phyloP scores from a whole-genome alignment of 2,329 filamentous ascomycete species.

The Aspergillus latus region DNA sequence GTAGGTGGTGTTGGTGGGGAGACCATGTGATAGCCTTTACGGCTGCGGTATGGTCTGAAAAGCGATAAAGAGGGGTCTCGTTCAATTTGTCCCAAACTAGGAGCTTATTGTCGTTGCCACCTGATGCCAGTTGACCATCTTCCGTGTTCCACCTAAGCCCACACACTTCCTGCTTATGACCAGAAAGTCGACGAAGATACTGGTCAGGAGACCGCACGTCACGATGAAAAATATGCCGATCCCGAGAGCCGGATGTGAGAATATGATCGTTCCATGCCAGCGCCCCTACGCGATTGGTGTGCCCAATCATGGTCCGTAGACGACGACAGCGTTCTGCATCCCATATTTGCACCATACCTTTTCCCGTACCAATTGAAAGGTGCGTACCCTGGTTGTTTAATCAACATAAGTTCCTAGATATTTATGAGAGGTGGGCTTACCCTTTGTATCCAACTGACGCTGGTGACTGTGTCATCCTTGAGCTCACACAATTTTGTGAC shows the following conservation, averaged over 20 bases:
- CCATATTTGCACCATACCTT: conserved; percentile 96
- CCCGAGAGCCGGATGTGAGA: conserved; percentile 88
- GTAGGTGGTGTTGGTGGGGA: conserved; percentile 86
- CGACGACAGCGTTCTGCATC: conserved; percentile 85
- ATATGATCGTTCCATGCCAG: conserved; percentile 98
- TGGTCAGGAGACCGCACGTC: conserved; percentile 92
- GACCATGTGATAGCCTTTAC: conserved; percentile 99
- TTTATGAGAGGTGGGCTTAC: conserved; percentile 37
- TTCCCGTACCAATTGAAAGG: conserved; percentile 89
- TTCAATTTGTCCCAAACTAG: conserved; percentile 98
- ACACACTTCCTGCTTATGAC: conserved; percentile 98
- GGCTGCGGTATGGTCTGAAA: conserved; percentile 89
- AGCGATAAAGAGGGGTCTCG: conserved; percentile 90
- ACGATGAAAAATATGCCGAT: conserved; percentile 90
- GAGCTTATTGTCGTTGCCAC: conserved; percentile 97
- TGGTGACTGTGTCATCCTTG: conserved; percentile 90
- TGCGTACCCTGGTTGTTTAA: conserved; percentile 67
- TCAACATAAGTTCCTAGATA: conserved; percentile 7
- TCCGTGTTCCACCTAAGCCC: conserved; percentile 96
- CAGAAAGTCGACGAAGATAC: conserved; percentile 80
- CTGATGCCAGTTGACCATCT: conserved; percentile 89
- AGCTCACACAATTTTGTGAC: conserved; percentile 94
- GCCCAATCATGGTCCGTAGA: conserved; percentile 92
- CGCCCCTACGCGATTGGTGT: conserved; percentile 88
- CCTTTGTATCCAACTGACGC: conserved; percentile 96